Evolutionary conservation across 2,329 filamentous ascomycete species (phyloP), one percentile per base, ranked within the genome.

Genomic region (Aspergillus felis): DNA sequence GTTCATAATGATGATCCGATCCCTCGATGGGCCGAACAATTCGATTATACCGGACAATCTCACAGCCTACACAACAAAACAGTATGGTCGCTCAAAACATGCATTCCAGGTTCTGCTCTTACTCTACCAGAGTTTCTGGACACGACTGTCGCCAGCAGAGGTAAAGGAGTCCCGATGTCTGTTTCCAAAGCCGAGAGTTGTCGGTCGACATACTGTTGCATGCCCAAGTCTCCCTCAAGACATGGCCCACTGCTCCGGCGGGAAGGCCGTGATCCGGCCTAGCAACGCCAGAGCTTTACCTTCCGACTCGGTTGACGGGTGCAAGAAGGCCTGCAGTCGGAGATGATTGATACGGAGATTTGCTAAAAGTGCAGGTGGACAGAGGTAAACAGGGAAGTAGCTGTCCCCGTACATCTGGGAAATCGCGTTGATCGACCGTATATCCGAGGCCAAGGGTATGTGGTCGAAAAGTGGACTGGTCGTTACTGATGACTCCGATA

Each of bases 331-430:
- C 35, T 53, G 46, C 17, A 41, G 27, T 9, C 57, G 57, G 14
- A 58, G 50, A 17, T 56, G 51, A 28, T 58, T 58, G 54, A 58
- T 50, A 25, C 22, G 25, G 25, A 56, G 53, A n/a, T 53, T 25
- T 8, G 50, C 10, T 0, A 58, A 47, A 2, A 58, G 38, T n/a
- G 35, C 29, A 1, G 57, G 57, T 1, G 57, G 57, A 27, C 54
- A 58, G 17, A 53, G 54, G 1, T 51, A 50, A 6, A 46, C 28
- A 6, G 54, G 57, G 14, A 50, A 58, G 25, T 51, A 47, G 1
- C 57, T 47, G 20, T 53, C 57, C 14, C 50, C 54, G 14, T 58
- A 58, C n/a, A 56, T 27, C 9, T 54, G 44, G 3, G n/a, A 27
- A 22, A 58, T 51, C 10, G 48, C 9, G 1, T 46, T 20, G 17